Evolutionary conservation across 768 basidiomycete genomes (phyloP).

Genomic region (Leccinum arenicola): DNA sequence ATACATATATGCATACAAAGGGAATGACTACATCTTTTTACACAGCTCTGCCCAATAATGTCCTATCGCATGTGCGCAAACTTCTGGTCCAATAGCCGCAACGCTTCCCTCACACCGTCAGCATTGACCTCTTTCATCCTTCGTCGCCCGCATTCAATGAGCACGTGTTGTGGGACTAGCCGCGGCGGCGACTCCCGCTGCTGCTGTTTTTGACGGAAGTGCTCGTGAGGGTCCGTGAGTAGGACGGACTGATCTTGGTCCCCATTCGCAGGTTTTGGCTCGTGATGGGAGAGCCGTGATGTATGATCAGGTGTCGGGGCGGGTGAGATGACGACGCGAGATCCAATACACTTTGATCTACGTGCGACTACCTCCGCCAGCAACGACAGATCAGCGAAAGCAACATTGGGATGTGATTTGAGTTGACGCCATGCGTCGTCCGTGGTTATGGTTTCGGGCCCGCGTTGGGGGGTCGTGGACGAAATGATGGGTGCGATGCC

Average conservation of each 20-base stretch:
- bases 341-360: constrained; percentile 73
- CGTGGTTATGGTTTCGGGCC: constrained; percentile 64
- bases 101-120: constrained; percentile 71
- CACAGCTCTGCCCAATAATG: neutral
- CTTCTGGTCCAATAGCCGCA: constrained; percentile 70
- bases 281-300: constrained; percentile 10
- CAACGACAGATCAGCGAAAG: constrained; percentile 78
- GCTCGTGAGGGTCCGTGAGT: constrained; percentile 53
- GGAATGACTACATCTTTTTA: neutral
- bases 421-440: constrained; percentile 82
- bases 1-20: constrained; percentile 5
- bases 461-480: constrained; percentile 18
- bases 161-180: constrained; percentile 59
- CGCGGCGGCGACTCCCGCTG: constrained; percentile 43
- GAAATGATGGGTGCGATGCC: constrained; percentile 32
- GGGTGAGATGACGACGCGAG: constrained; percentile 59
- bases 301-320: constrained; percentile 47
- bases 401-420: constrained; percentile 85
- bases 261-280: constrained; percentile 15
- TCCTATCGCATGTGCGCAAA: constrained; percentile 40
- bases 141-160: constrained; percentile 61
- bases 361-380: constrained; percentile 89
- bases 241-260: constrained; percentile 41
- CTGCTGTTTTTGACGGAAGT: constrained; percentile 45
- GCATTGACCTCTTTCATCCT: constrained; percentile 64